Base-by-base conservation (phyloP, 1,284 basidiomycete species). In the Ustilago hordei region DNA sequence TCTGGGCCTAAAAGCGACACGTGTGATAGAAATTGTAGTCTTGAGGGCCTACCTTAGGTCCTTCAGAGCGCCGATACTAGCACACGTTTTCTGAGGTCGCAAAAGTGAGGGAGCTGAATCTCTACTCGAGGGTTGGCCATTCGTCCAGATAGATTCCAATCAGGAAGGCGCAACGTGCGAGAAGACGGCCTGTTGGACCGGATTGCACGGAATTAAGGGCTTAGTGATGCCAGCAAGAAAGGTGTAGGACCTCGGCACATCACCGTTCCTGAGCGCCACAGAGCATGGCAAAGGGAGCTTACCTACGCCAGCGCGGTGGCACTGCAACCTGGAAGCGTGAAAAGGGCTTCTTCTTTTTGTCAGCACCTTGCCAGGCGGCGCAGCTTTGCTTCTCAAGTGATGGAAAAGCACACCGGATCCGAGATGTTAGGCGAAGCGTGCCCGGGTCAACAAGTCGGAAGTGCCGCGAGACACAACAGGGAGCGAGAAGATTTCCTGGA, bases 271-370 rank as follows among this genome's bases (percentile, higher is more conserved):
- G 43, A n/a, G 43, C 43, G 43, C 43, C 43, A 19, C n/a, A 19
- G 43, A 45, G 6, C n/a, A 19, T 45, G 19, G 9, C 5, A 19
- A 5, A 19, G 7, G 43, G 43, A 28, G 23, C 48, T 50, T 50
- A 50, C 48, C 48, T 31, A 50, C 23, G 48, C 48, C 48, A 50
- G 48, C 48, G 48, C 8, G 48, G 28, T 5, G 39, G 17, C 39
- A 15, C 17, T 15, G 39, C 4, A 41, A 6, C 15, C 17, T 15
- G 6, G 39, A 41, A 41, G 39, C 45, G 45, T 48, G 45, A 50
- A 13, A 4, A 50, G 15, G 39, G 7, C 39, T 43, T 8, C 48
- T 28, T 23, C 31, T 13, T 50, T 1, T 19, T 32, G 11, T 32
- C 23, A 13, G 15, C 48, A 50, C 15, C 11, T 31, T 4, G 31